These are phyloP conservation scores for Pleoardoris graminearum DNA, from an alignment of 2,329 filamentous ascomycete genomes.

Conservation along the genomic window DNA sequence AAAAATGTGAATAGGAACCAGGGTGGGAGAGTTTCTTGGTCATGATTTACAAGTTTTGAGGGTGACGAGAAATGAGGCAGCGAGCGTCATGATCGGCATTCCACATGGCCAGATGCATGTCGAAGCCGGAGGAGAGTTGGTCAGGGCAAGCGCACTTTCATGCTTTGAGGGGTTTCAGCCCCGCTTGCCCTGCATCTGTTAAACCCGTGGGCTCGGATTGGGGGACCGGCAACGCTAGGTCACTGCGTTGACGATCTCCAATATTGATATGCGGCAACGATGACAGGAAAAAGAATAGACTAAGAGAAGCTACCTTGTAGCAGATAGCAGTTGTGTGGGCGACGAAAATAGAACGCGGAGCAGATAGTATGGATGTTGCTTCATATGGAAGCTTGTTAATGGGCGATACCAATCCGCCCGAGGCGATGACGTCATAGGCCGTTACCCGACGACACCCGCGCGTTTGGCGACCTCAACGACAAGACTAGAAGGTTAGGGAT, in stretches of 20 bases:
- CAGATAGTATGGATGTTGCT: neutral
- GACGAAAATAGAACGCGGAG: neutral
- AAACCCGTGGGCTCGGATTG: constrained; percentile 6
- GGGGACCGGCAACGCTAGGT: constrained; percentile 4
- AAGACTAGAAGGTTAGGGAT: too few relatives aligned
- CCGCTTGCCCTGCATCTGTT: constrained; percentile 2
- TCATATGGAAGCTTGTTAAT: neutral
- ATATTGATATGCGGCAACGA: constrained; percentile 11
- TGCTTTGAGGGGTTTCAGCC: constrained; percentile 6
- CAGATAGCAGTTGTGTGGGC: neutral
- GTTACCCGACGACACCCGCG: neutral
- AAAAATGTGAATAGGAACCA: neutral
- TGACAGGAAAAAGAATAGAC: neutral
- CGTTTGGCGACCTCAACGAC: neutral
- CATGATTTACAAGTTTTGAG: neutral
- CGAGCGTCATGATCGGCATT: constrained; percentile 13
- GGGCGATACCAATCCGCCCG: neutral
- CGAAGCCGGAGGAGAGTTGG: constrained; percentile 3
- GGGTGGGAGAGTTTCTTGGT: neutral
- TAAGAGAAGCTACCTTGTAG: neutral
- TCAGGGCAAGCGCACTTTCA: constrained; percentile 6
- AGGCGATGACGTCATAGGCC: neutral
- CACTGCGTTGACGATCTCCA: constrained; percentile 5
- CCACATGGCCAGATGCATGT: neutral
- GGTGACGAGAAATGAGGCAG: constrained; percentile 4